These are phyloP conservation scores for Neurospora discreta DNA, from an alignment of 495 filamentous ascomycete species.

Conservation along the genomic window DNA sequence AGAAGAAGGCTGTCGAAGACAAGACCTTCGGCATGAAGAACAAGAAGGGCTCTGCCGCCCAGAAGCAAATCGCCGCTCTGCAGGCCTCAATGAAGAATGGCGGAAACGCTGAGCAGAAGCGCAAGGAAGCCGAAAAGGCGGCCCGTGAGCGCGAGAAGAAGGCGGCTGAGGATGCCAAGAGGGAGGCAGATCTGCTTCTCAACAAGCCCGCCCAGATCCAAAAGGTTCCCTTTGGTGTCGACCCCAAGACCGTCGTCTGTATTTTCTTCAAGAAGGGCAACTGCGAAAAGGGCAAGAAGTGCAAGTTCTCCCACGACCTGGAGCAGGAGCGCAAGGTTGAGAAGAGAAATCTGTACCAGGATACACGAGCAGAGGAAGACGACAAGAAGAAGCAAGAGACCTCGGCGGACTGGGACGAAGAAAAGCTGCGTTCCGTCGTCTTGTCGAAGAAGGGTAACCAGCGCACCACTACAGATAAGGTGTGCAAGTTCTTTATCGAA, in stretches of 20 bases:
- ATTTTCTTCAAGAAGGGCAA: conserved; percentile 91
- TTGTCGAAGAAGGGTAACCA: conserved; percentile 96
- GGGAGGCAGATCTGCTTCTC: conserved; percentile 66
- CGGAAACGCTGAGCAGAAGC: conserved; percentile 75
- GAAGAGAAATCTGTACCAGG: conserved; percentile 88
- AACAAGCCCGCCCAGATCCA: conserved; percentile 93
- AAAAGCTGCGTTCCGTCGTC: conserved; percentile 83
- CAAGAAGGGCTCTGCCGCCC: conserved; percentile 86
- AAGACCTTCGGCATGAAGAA: conserved; percentile 99
- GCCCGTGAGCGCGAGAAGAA: conserved; percentile 71
- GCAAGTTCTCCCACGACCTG: conserved; percentile 93
- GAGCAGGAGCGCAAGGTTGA: conserved; percentile 79
- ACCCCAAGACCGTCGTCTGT: conserved; percentile 97
- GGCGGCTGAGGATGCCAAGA: conserved; percentile 69
- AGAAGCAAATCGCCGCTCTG: conserved; percentile 79
- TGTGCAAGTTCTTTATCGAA: conserved; percentile 98
- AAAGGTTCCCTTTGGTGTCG: conserved; percentile 94
- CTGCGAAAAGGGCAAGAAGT: conserved; percentile 95
- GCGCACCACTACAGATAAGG: conserved; percentile 90
- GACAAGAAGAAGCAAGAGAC: conserved; percentile 85
- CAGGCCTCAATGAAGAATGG: conserved; percentile 56
- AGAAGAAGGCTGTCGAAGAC: conserved; percentile 68
- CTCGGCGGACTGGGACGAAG: conserved; percentile 94
- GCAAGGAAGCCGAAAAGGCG: conserved; percentile 81
- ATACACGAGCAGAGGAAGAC: conserved; percentile 63